Evolutionary conservation across 2,329 filamentous ascomycete genomes (phyloP).

Genomic region (Fusarium sp.): DNA sequence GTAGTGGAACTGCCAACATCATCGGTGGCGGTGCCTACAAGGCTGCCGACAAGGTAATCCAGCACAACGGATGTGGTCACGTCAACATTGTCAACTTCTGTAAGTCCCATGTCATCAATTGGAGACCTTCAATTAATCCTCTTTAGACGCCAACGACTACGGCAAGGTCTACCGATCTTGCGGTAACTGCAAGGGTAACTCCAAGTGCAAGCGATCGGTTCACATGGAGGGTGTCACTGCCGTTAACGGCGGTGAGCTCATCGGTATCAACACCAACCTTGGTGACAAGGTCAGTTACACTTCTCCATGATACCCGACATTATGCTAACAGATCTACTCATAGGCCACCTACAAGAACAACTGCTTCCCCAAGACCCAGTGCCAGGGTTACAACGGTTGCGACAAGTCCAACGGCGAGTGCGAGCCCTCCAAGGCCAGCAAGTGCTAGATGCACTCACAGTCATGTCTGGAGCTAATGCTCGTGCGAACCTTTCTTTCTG

Average conservation of each 20-base stretch:
- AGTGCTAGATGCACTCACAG: slow-evolving; percentile 38
- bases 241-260: slow-evolving; percentile 54
- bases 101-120: neutral
- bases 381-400: slow-evolving; percentile 47
- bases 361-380: slow-evolving; percentile 46
- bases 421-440: slow-evolving; percentile 44
- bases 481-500: neutral
- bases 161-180: slow-evolving; percentile 54
- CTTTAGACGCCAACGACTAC: slow-evolving; percentile 55
- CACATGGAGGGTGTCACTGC: slow-evolving; percentile 56
- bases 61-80: slow-evolving; percentile 60
- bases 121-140: neutral
- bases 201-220: slow-evolving; percentile 54
- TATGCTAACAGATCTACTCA: no score
- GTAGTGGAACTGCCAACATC: slow-evolving; percentile 51
- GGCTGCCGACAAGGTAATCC: slow-evolving; percentile 59
- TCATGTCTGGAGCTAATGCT: neutral
- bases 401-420: slow-evolving; percentile 47
- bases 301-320: no score
- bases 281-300: slow-evolving; percentile 44
- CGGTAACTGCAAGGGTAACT: slow-evolving; percentile 47
- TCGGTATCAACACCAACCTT: slow-evolving; percentile 56
- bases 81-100: slow-evolving; percentile 52
- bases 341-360: slow-evolving; percentile 47
- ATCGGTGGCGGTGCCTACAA: slow-evolving; percentile 58